Evolutionary conservation across 345 rosid genomes (phyloP).

Genomic region (Camelina neglecta): DNA sequence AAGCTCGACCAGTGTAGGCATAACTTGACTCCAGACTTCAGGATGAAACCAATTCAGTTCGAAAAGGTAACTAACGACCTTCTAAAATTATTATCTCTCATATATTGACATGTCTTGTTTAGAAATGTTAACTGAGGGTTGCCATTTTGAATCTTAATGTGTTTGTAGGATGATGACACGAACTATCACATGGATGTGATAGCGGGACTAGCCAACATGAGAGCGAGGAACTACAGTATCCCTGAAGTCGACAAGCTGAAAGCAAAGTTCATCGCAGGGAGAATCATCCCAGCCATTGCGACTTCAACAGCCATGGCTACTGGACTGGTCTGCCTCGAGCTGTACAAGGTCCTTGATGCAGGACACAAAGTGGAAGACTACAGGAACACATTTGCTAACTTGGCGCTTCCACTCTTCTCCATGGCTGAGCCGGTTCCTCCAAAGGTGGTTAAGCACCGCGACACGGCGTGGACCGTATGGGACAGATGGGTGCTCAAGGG

Average conservation of each 20-base stretch:
- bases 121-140: conserved; percentile 1
- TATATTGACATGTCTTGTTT: background rate
- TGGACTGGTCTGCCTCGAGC: conserved; percentile 76
- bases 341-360: conserved; percentile 67
- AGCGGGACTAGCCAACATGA: conserved; percentile 81
- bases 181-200: conserved; percentile 82
- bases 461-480: conserved; percentile 96
- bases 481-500: conserved; percentile 79
- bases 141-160: conserved; percentile 12
- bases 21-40: conserved; percentile 54
- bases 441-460: conserved; percentile 74
- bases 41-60: conserved; percentile 75
- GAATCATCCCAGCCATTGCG: conserved; percentile 82
- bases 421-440: conserved; percentile 88
- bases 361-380: conserved; percentile 72
- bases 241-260: conserved; percentile 81
- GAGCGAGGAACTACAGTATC: conserved; percentile 75
- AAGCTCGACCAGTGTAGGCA: conserved; percentile 56
- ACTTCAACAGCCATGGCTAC: conserved; percentile 95
- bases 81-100: background rate
- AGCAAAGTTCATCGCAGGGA: conserved; percentile 81
- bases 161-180: conserved; percentile 69
- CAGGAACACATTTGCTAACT: conserved; percentile 70
- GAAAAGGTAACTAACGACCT: conserved; percentile 57
- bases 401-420: conserved; percentile 75